Conservation (phyloP, 1,284 basidiomycete genomes). For the Boletellus deceptivus region DNA sequence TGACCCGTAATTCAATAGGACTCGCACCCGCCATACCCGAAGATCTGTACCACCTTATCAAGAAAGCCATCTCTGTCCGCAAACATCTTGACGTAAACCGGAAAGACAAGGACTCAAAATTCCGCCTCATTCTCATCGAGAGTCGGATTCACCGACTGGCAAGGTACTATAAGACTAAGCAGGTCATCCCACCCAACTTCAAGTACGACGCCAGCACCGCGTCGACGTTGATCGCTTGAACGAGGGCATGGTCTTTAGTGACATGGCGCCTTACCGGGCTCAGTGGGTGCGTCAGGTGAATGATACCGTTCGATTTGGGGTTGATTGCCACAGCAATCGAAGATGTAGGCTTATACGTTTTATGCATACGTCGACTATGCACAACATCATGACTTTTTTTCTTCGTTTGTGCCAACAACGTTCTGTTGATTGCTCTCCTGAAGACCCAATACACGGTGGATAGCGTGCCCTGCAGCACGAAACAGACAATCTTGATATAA, state of each 20-base stretch:
- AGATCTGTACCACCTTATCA: conserved; percentile 99
- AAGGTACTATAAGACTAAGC: conserved; percentile 97
- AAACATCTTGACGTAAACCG: conserved; percentile 99
- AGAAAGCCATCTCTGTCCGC: conserved; percentile 98
- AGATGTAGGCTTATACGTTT: conserved; percentile 22
- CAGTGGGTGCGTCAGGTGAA: neutral
- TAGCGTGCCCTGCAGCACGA: too few species aligned
- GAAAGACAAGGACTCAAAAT: conserved; percentile 98
- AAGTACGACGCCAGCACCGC: conserved; percentile 95
- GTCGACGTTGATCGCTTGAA: conserved; percentile 78
- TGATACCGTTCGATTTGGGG: neutral
- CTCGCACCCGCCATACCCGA: conserved; percentile 98
- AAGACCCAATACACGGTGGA: too few species aligned
- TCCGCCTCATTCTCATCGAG: conserved; percentile 97
- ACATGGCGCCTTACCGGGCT: neutral
- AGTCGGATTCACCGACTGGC: conserved; percentile 96
- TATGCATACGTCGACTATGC: conserved; percentile 21
- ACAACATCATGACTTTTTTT: neutral
- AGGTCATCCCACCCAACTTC: conserved; percentile 97
- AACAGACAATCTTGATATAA: too few species aligned
- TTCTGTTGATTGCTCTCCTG: too few species aligned
- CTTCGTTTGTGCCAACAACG: too few species aligned
- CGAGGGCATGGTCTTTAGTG: neutral
- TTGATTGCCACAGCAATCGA: conserved; percentile 8
- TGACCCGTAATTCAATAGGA: conserved; percentile 51